phyloP scores from a whole-genome alignment of 2,329 filamentous ascomycete species.

The Cephalotrichum gorgonifer region DNA sequence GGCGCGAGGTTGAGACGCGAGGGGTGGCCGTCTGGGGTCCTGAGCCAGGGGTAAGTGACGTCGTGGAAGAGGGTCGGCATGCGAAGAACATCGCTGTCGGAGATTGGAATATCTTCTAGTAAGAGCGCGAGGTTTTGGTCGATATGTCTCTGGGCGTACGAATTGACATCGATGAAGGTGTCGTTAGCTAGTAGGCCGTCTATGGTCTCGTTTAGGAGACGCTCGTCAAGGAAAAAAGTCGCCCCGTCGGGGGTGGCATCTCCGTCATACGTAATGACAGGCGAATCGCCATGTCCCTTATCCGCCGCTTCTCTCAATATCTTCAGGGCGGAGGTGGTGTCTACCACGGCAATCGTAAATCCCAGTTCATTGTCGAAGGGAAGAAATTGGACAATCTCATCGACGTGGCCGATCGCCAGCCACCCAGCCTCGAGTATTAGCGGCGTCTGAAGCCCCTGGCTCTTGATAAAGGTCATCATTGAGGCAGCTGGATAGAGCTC shows the following conservation, averaged over 20 bases:
- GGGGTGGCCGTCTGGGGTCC: background rate
- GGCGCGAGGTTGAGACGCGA: background rate
- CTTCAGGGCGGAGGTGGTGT: slow-evolving; percentile 13
- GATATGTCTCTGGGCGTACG: slow-evolving; percentile 9
- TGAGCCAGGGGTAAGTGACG: background rate
- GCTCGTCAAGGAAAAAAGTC: background rate
- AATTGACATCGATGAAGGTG: slow-evolving; percentile 5
- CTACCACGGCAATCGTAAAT: slow-evolving; percentile 14
- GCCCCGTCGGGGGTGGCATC: background rate
- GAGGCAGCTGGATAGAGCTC: slow-evolving; percentile 4
- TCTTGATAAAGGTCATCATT: slow-evolving; percentile 14
- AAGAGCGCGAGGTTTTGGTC: slow-evolving; percentile 13
- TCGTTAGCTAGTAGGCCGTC: background rate
- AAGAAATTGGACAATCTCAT: slow-evolving; percentile 23
- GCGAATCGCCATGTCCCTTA: slow-evolving; percentile 14
- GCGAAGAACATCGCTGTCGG: slow-evolving; percentile 12
- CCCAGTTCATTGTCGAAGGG: slow-evolving; percentile 11
- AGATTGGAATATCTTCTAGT: slow-evolving; percentile 14
- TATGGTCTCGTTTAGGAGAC: background rate
- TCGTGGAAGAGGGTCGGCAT: slow-evolving; percentile 12
- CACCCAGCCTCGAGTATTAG: slow-evolving; percentile 20
- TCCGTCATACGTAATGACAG: background rate
- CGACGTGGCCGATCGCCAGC: slow-evolving; percentile 20
- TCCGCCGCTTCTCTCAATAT: slow-evolving; percentile 12
- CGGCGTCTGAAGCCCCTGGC: slow-evolving; percentile 18